Evolutionary conservation across 2,329 filamentous ascomycete genomes (phyloP), one percentile per base, ranked within the genome.

Genomic region (Fusarium hostae): DNA sequence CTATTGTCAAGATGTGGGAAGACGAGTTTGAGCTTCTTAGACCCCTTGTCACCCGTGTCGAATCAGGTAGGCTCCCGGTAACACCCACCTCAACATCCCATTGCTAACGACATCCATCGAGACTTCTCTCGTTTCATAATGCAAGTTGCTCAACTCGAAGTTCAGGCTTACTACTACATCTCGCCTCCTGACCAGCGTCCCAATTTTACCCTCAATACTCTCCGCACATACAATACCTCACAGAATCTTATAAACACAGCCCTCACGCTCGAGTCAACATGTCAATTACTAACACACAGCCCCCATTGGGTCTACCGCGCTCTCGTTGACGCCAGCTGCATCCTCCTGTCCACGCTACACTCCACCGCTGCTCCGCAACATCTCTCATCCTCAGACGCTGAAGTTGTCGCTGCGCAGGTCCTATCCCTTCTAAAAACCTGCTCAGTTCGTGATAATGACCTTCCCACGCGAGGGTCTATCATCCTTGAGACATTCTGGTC

Each of bases 141-240:
- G 12, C 76, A 88, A 6, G 81, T 85, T 1, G 83, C 86, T 2
- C 81, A 84, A 26, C 81, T 87, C n/a, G 86, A 89, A 61, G 82
- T 88, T 12, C 86, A 89, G 68, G 78, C 81, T 3, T 87, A 85
- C 77, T 88, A 88, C 78, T 85, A 88, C 71, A 81, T 84, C 68
- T 84, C 84, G 6, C 80, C 82, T 1, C 80, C 82, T 79, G 66
- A 80, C 76, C 68, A 76, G 81, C 43, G 79, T 78, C 73, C 77
- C 24, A 69, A 75, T 16, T 80, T 86, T 60, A 82, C 81, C 64
- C 79, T 84, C 52, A 84, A 86, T 72, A 77, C 85, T 28, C 75
- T 86, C 43, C 84, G 85, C 26, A 79, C 83, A 26, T 87, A 85
- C 77, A 83, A 80, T 66, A 88, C 86, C 4, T 81, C 86, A 7